phyloP scores from a whole-genome alignment of 2,329 filamentous ascomycete species.

The Xylaria hypoxylon region DNA sequence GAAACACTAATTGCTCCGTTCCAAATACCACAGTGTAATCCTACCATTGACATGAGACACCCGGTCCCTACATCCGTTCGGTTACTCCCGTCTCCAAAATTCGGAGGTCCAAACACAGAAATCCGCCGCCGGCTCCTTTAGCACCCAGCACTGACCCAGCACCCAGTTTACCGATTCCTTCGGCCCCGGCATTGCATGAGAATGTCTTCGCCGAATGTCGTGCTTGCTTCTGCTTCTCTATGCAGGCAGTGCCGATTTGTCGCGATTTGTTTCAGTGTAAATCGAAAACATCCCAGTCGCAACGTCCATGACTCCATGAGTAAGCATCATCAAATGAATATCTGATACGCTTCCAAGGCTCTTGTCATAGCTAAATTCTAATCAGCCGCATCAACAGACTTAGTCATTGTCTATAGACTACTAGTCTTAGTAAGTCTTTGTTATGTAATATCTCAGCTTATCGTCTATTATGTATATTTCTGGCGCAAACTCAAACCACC shows the following conservation, averaged over 20 bases:
- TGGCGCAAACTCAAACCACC: no score
- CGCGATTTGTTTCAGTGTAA: constrained; percentile 9
- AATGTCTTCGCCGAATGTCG: constrained; percentile 23
- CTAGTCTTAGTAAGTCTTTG: background rate
- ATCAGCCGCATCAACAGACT: background rate
- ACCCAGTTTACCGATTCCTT: constrained; percentile 20
- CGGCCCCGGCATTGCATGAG: constrained; percentile 18
- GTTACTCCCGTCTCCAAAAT: constrained; percentile 31
- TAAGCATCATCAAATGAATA: constrained; percentile 5
- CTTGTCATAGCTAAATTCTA: constrained; percentile 10
- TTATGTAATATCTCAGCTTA: constrained; percentile 1
- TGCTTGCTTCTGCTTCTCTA: constrained; percentile 1
- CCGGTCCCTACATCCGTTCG: constrained; percentile 22
- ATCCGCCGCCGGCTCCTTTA: constrained; percentile 29
- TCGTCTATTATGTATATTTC: no score
- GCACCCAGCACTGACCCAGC: no score
- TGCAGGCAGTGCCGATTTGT: constrained; percentile 14
- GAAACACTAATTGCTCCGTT: background rate
- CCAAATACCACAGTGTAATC: constrained; percentile 3
- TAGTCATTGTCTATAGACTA: background rate
- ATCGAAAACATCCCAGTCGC: constrained; percentile 6
- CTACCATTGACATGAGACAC: constrained; percentile 11
- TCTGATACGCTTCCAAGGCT: background rate
- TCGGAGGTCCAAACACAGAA: constrained; percentile 40
- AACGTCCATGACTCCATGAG: background rate